Conservation (phyloP, 176 grass and related monocot genomes). For the Elymus sibiricus region DNA sequence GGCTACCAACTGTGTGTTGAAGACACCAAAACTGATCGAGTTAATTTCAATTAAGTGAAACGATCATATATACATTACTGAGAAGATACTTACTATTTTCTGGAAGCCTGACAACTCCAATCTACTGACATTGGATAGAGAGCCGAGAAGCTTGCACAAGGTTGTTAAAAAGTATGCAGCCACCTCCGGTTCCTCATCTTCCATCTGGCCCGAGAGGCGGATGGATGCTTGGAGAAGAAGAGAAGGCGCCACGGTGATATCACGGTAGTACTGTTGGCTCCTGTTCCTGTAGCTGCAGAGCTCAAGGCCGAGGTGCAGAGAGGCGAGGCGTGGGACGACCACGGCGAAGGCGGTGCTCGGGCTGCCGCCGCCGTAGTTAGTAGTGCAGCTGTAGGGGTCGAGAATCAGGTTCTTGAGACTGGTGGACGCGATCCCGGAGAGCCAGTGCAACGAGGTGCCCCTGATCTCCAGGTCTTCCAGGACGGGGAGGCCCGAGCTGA, state of each 20-base stretch:
- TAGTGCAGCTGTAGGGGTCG: too few species aligned
- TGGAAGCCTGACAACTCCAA: background rate
- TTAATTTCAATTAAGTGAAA: background rate
- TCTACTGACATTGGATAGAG: background rate
- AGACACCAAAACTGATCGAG: background rate
- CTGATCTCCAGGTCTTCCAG: background rate
- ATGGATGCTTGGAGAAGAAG: background rate
- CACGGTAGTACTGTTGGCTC: too few species aligned
- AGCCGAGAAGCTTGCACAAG: background rate
- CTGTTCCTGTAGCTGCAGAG: too few species aligned
- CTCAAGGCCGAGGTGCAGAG: background rate
- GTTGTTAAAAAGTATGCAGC: background rate
- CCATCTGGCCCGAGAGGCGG: background rate
- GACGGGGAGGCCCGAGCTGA: background rate
- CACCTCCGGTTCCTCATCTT: too few species aligned
- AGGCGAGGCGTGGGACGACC: background rate
- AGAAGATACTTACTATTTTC: background rate
- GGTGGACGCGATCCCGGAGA: background rate
- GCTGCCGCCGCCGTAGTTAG: too few species aligned
- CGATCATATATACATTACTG: background rate
- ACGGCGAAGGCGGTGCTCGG: too few species aligned
- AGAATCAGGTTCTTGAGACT: too few species aligned
- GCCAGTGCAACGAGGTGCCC: background rate
- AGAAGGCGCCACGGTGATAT: background rate
- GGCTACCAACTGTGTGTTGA: background rate